phyloP scores from a whole-genome alignment of 176 grass and related monocot species.

The Cenchrus fungigraminus region DNA sequence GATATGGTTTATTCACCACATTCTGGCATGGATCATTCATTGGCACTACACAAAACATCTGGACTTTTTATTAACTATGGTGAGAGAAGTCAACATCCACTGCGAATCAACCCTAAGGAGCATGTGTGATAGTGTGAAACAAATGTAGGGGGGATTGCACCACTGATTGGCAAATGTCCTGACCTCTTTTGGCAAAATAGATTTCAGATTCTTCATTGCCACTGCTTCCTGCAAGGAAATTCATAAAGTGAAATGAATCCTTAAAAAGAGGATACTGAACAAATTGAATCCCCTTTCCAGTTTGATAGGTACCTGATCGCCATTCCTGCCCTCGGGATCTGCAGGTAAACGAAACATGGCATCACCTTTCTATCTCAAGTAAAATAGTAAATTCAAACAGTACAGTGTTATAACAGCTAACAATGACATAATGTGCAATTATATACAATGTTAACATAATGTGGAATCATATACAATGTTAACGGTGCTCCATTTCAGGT shows the following conservation, averaged over 20 bases:
- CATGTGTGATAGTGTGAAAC: not conserved
- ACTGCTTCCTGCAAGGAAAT: slow-evolving; percentile 51
- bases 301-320: slow-evolving; percentile 59
- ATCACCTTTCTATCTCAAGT: slow-evolving; percentile 8
- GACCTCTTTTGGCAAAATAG: slow-evolving; percentile 89
- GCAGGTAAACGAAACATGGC: slow-evolving; percentile 43
- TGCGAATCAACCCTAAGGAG: not conserved
- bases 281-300: slow-evolving; percentile 3
- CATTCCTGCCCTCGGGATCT: slow-evolving; percentile 55
- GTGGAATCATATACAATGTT: not conserved
- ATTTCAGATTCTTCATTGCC: slow-evolving; percentile 66
- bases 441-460: not conserved
- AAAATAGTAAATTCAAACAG: not conserved
- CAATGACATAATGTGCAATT: not conserved
- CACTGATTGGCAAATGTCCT: slow-evolving; percentile 23
- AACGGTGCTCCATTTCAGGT: not conserved
- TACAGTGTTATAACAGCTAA: slow-evolving; percentile 3
- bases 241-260: slow-evolving; percentile 22
- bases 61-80: not conserved
- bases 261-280: slow-evolving; percentile 14
- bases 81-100: slow-evolving; percentile 7
- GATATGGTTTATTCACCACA: not conserved
- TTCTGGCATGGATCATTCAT: not conserved
- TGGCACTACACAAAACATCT: not conserved
- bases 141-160: not conserved